A percentile compares a stretch with the other conserved stretches of the same genome.
Conservation (phyloP, 2,329 filamentous ascomycete species). For the Stenocarpella maydis region DNA sequence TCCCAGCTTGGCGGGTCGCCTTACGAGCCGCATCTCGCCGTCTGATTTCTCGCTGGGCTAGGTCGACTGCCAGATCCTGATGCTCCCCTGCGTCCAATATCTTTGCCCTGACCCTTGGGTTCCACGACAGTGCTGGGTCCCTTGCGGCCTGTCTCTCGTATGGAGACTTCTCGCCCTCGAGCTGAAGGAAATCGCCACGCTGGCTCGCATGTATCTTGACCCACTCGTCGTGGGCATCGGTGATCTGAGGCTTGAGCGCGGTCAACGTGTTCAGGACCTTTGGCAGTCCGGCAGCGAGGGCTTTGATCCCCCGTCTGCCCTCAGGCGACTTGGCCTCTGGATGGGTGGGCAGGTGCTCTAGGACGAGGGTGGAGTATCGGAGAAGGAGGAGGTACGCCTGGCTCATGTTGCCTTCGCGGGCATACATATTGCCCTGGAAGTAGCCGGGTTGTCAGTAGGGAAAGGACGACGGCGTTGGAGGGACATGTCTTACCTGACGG, state of each 20-base stretch:
- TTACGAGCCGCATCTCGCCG: constrained; percentile 70
- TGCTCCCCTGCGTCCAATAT: constrained; percentile 76
- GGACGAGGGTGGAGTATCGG: constrained; percentile 84
- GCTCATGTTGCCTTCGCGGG: constrained; percentile 84
- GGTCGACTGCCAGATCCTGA: constrained; percentile 76
- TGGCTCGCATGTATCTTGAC: constrained; percentile 58
- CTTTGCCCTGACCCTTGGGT: constrained; percentile 52
- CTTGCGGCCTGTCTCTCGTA: constrained; percentile 59
- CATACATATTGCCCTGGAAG: constrained; percentile 79
- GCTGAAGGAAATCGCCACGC: constrained; percentile 37
- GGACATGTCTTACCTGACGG: constrained; percentile 70
- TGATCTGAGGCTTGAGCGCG: constrained; percentile 79
- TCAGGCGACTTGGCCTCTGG: constrained; percentile 76
- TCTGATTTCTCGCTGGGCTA: constrained; percentile 77
- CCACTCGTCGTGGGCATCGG: constrained; percentile 75
- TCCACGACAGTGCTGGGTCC: constrained; percentile 67
- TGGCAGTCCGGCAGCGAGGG: constrained; percentile 57
- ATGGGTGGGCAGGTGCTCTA: constrained; percentile 78
- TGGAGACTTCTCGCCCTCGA: constrained; percentile 40
- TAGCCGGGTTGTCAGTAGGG: not conserved
- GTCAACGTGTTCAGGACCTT: constrained; percentile 77
- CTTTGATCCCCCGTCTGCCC: constrained; percentile 68
- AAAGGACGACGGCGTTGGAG: not conserved
- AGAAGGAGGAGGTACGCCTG: constrained; percentile 93
- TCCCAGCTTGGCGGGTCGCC: constrained; percentile 64